phyloP scores from a whole-genome alignment of 2,329 filamentous ascomycete genomes.

The Fusarium neocosmosporiellum region DNA sequence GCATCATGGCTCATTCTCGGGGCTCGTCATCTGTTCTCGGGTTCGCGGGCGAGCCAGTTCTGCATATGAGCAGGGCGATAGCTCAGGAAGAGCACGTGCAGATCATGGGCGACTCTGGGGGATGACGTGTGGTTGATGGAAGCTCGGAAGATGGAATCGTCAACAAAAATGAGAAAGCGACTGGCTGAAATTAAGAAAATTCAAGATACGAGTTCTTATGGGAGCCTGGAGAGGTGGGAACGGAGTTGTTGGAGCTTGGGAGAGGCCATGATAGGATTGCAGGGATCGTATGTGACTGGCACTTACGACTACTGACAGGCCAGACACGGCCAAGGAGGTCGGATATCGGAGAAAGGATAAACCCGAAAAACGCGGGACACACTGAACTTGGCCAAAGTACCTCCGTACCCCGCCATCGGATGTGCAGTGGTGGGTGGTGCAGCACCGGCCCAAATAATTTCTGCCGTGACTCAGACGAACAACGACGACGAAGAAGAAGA shows the following conservation, averaged over 20 bases:
- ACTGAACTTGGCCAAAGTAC: constrained; percentile 20
- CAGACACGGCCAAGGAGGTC: constrained; percentile 5
- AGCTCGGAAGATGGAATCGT: not conserved
- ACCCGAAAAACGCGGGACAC: constrained; percentile 17
- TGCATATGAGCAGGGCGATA: constrained; percentile 46
- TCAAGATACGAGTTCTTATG: constrained; percentile 17
- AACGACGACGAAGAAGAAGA: constrained; percentile 20
- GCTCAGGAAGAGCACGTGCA: constrained; percentile 41
- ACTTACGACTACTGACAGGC: constrained; percentile 9
- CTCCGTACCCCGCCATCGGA: constrained; percentile 42
- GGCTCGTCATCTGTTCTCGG: constrained; percentile 47
- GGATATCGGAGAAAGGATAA: constrained; percentile 26
- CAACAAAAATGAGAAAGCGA: constrained; percentile 1
- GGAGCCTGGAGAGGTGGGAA: constrained; percentile 13
- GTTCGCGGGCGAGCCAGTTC: constrained; percentile 42
- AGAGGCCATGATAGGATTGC: constrained; percentile 41
- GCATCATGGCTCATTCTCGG: constrained; percentile 65
- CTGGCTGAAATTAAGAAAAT: constrained; percentile 15
- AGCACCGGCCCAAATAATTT: constrained; percentile 40
- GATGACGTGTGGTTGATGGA: not conserved
- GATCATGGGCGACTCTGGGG: constrained; percentile 38
- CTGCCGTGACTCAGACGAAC: constrained; percentile 43
- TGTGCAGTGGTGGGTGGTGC: constrained; percentile 27
- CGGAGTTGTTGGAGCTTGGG: constrained; percentile 29
- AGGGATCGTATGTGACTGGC: constrained; percentile 33